These are phyloP conservation scores for Sclerotinia subarctica DNA, from an alignment of 2,329 filamentous ascomycete species.

Conservation along the genomic window DNA sequence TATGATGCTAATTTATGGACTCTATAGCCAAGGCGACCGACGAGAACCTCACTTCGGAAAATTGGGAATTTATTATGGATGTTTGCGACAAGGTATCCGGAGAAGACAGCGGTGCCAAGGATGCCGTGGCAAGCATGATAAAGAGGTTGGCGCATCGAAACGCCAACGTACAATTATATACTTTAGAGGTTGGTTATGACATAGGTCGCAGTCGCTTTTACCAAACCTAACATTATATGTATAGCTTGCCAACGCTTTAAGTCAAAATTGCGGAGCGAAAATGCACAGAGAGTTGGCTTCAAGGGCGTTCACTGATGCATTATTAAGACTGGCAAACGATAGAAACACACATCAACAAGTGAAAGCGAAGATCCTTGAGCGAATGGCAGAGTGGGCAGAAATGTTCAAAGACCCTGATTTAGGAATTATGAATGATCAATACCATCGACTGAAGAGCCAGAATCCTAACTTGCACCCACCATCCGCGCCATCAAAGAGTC, in stretches of 20 bases:
- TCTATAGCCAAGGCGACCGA: conserved; percentile 77
- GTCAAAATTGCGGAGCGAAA: conserved; percentile 67
- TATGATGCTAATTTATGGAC: conserved; percentile 26
- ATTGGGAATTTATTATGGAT: conserved; percentile 61
- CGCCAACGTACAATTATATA: conserved; percentile 76
- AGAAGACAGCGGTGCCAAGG: conserved; percentile 52
- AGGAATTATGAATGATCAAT: conserved; percentile 96
- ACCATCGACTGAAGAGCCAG: conserved; percentile 75
- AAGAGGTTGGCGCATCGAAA: conserved; percentile 71
- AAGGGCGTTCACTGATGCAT: conserved; percentile 80
- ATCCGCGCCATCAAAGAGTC: conserved; percentile 88
- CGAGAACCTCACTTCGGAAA: conserved; percentile 79
- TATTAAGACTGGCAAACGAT: conserved; percentile 87
- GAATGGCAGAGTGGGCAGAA: conserved; percentile 93
- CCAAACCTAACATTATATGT: conserved; percentile 19
- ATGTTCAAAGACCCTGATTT: conserved; percentile 93
- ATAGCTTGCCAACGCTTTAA: conserved; percentile 67
- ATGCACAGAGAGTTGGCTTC: conserved; percentile 70
- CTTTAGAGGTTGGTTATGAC: conserved; percentile 52
- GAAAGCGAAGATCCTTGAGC: conserved; percentile 93
- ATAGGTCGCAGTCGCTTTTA: conserved; percentile 9
- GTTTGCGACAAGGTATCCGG: conserved; percentile 43
- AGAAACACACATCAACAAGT: conserved; percentile 95
- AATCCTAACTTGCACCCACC: conserved; percentile 90
- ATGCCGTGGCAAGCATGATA: conserved; percentile 69